Evolutionary conservation across 139 green algal genomes (phyloP).

Genomic region (Closterium sp.): DNA sequence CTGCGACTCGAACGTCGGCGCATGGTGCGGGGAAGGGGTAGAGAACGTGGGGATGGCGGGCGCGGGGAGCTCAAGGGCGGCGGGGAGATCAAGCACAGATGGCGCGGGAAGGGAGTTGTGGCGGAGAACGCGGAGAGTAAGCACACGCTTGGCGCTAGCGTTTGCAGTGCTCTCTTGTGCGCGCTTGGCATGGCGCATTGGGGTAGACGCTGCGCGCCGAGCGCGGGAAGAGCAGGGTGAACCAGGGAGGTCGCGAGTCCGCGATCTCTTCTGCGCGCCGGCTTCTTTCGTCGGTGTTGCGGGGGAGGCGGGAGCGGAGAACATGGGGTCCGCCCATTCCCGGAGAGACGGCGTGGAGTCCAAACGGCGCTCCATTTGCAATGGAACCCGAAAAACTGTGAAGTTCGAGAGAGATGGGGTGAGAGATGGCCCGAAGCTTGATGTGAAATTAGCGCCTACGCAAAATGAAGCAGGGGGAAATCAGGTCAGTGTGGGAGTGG

Average conservation of each 20-base stretch:
- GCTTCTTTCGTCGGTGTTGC: not conserved
- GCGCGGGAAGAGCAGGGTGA: not conserved
- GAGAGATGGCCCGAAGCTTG: too few relatives aligned
- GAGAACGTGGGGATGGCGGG: not conserved
- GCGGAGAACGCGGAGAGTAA: not conserved
- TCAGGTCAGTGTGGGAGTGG: too few relatives aligned
- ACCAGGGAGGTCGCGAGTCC: not conserved
- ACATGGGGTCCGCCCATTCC: not conserved
- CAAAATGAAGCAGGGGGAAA: not conserved
- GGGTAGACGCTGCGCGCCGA: not conserved
- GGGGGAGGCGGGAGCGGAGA: not conserved
- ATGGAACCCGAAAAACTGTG: not conserved
- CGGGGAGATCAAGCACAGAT: not conserved
- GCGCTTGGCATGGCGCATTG: not conserved
- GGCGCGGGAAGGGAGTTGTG: not conserved
- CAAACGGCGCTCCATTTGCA: not conserved
- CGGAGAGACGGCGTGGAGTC: not conserved
- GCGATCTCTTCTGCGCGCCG: not conserved
- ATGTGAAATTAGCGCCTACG: not conserved
- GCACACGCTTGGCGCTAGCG: not conserved
- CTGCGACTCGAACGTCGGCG: not conserved
- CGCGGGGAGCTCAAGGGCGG: not conserved
- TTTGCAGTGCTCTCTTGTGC: not conserved
- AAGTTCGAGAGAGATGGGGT: too few relatives aligned
- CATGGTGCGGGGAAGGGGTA: not conserved